These are phyloP conservation scores for Neonectria coccinea DNA, from an alignment of 2,329 filamentous ascomycete species.

Conservation along the genomic window DNA sequence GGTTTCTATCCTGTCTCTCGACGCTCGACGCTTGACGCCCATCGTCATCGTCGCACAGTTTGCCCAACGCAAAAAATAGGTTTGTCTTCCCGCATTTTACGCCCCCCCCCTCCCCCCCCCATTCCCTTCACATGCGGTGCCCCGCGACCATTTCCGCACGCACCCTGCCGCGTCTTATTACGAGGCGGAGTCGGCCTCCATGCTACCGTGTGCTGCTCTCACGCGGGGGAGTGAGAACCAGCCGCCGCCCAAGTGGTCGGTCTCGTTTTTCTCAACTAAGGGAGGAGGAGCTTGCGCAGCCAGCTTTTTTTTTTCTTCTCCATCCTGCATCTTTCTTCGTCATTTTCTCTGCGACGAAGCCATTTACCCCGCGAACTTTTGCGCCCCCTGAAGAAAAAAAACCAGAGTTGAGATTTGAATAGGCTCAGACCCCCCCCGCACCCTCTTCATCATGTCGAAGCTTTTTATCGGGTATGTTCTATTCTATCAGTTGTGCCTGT, in stretches of 20 bases:
- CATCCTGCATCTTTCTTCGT: conserved; percentile 10
- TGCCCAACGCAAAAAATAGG: conserved; percentile 18
- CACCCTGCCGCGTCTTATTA: conserved; percentile 21
- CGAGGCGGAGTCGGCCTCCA: conserved; percentile 7
- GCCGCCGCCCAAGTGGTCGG: conserved; percentile 10
- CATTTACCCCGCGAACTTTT: conserved; percentile 20
- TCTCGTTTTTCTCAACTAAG: conserved; percentile 12
- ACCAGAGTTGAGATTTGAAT: conserved; percentile 31
- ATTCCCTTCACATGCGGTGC: conserved; percentile 19
- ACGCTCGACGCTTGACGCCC: conserved; percentile 22
- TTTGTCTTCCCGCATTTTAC: conserved; percentile 10
- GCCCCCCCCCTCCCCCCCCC: not conserved
- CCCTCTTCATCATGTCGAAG: conserved; percentile 78
- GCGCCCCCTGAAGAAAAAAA: conserved; percentile 11
- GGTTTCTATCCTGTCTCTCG: conserved; percentile 19
- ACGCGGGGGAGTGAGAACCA: conserved; percentile 9
- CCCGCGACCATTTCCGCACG: conserved; percentile 22
- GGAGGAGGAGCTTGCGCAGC: conserved; percentile 1
- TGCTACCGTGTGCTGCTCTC: conserved; percentile 11
- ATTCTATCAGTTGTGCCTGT: conserved; percentile 12
- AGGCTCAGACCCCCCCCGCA: conserved; percentile 32
- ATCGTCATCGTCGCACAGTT: conserved; percentile 2
- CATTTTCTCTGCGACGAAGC: conserved; percentile 2
- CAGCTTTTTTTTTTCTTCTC: conserved; percentile 9
- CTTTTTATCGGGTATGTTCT: conserved; percentile 88